These are phyloP conservation scores for Coemansia sp. DNA, from an alignment of 192 early-diverging fungal genomes.

Conservation along the genomic window DNA sequence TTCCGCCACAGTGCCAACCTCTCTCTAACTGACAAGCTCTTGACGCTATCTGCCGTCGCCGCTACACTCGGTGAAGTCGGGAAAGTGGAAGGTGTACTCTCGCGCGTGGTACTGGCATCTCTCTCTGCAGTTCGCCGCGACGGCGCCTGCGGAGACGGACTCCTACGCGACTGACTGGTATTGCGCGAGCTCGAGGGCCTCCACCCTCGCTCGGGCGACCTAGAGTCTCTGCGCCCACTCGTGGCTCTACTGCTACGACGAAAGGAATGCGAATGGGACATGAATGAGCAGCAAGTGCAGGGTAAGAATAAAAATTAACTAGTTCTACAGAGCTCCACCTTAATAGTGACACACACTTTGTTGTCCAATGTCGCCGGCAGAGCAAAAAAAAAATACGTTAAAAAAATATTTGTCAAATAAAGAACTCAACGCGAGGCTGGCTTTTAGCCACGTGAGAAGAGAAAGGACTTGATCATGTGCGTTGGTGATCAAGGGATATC, in stretches of 20 bases:
- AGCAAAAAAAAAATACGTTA: too few species aligned
- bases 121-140: constrained; percentile 4
- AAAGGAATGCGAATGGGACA: constrained; percentile 43
- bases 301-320: neutral
- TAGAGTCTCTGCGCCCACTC: constrained; percentile 24
- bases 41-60: constrained; percentile 63
- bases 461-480: too few species aligned
- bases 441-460: too few species aligned
- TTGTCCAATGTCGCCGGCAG: neutral
- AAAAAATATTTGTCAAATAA: too few species aligned
- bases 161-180: neutral
- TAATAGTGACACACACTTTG: neutral
- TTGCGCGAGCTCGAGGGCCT: neutral
- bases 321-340: constrained; percentile 1
- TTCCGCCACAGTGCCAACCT: constrained; percentile 81
- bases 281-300: constrained; percentile 21
- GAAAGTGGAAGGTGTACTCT: constrained; percentile 15
- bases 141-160: neutral
- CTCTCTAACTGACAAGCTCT: constrained; percentile 75
- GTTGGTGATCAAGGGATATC: too few species aligned
- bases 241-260: constrained; percentile 39
- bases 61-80: constrained; percentile 33
- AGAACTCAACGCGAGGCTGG: too few species aligned
- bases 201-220: constrained; percentile 26
- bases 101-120: neutral